These are phyloP conservation scores for Populus pruinosa DNA, from an alignment of 345 rosid species.

Conservation along the genomic window DNA sequence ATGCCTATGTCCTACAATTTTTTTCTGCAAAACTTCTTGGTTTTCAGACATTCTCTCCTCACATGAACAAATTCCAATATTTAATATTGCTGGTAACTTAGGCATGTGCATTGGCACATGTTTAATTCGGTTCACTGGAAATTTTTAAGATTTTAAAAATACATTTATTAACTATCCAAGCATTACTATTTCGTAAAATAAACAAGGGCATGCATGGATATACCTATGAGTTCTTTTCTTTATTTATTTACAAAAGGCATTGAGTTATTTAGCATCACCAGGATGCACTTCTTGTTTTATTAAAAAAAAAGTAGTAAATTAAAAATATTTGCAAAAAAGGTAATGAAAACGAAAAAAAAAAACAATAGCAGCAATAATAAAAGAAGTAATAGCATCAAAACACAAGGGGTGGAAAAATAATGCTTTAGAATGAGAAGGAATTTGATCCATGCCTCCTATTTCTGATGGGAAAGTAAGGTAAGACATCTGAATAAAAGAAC, in stretches of 20 bases:
- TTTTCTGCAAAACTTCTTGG: neutral
- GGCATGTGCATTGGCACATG: neutral
- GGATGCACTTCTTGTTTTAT: too few relatives aligned
- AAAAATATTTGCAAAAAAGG: too few relatives aligned
- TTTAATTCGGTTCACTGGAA: neutral
- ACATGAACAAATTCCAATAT: neutral
- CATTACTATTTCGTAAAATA: neutral
- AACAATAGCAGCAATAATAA: neutral
- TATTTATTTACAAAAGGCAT: neutral
- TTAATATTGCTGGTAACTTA: neutral
- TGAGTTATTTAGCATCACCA: neutral
- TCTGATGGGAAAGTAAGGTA: neutral
- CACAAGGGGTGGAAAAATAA: neutral
- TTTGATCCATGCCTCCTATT: neutral
- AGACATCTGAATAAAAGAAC: neutral
- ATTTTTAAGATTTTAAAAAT: neutral
- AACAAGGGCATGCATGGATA: neutral
- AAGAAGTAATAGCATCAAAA: neutral
- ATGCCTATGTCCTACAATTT: too few relatives aligned
- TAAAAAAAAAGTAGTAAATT: too few relatives aligned
- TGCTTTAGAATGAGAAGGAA: neutral
- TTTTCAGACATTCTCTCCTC: neutral
- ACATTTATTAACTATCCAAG: neutral
- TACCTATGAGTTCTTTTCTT: neutral
- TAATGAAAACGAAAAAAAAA: too few relatives aligned